Evolutionary conservation across 2,329 filamentous ascomycete species (phyloP).

Genomic region (Hypoxylon sp.): DNA sequence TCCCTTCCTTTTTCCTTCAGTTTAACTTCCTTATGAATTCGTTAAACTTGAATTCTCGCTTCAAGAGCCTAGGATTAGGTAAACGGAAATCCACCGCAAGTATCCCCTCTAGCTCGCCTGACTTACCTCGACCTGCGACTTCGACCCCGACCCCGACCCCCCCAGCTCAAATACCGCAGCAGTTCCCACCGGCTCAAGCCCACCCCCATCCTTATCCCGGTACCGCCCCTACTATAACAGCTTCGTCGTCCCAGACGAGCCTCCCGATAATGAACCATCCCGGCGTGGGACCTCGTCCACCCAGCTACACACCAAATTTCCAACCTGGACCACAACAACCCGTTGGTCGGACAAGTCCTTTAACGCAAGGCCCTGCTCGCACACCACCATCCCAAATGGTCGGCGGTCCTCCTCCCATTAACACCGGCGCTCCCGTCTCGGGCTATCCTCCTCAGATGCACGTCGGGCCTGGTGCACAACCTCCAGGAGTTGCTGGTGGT

Average conservation of each 20-base stretch:
- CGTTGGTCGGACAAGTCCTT: slow-evolving; percentile 66
- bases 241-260: slow-evolving; percentile 62
- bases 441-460: slow-evolving; percentile 72
- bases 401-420: slow-evolving; percentile 75
- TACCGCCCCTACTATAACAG: slow-evolving; percentile 61
- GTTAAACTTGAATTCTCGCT: slow-evolving; percentile 84
- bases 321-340: slow-evolving; percentile 62
- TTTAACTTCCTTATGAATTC: slow-evolving; percentile 73
- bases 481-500: slow-evolving; percentile 59
- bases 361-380: slow-evolving; percentile 63
- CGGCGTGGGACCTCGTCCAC: slow-evolving; percentile 70
- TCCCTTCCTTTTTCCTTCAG: slow-evolving; percentile 1
- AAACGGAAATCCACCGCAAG: slow-evolving; percentile 80
- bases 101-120: slow-evolving; percentile 62
- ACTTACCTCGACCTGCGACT: slow-evolving; percentile 54
- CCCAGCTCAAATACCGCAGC: slow-evolving; percentile 66
- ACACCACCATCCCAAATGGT: slow-evolving; percentile 72
- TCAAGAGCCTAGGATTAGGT: slow-evolving; percentile 84
- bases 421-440: slow-evolving; percentile 70
- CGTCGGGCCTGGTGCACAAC: slow-evolving; percentile 55
- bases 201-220: slow-evolving; percentile 55
- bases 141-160: slow-evolving; percentile 57
- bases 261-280: slow-evolving; percentile 74
- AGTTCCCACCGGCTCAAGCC: slow-evolving; percentile 58
- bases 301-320: slow-evolving; percentile 73